Conservation (phyloP, 2,329 filamentous ascomycete genomes). For the Paracoccidioides brasiliensis region DNA sequence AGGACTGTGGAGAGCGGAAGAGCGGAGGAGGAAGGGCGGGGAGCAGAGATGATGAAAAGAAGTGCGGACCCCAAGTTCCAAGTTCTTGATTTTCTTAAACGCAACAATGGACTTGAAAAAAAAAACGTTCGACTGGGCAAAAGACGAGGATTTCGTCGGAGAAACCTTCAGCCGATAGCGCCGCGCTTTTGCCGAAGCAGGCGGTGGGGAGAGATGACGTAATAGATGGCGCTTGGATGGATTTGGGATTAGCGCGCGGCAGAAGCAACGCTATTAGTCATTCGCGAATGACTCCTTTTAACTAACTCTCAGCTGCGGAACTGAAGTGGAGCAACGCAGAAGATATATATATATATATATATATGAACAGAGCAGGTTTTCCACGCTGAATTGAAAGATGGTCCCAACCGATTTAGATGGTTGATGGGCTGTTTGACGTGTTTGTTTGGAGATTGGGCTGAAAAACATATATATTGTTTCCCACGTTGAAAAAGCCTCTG, state of each 20-base stretch:
- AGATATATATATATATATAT: background rate
- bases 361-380: background rate
- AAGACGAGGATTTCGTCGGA: background rate
- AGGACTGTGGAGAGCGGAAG: background rate
- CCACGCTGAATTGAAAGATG: background rate
- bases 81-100: background rate
- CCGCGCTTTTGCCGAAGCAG: background rate
- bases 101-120: background rate
- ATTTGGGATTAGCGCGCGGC: background rate
- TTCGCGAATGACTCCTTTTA: background rate
- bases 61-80: background rate
- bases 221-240: background rate
- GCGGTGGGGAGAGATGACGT: background rate
- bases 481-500: background rate
- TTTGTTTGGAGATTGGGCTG: background rate
- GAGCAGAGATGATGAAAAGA: too few relatives aligned
- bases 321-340: too few relatives aligned
- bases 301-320: too few relatives aligned
- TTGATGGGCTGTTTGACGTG: background rate
- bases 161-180: background rate
- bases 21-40: background rate
- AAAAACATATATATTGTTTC: background rate
- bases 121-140: background rate
- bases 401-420: background rate
- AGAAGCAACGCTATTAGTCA: background rate